Base-by-base conservation (phyloP, 805 yeast species). In the Naumovozyma baii region DNA sequence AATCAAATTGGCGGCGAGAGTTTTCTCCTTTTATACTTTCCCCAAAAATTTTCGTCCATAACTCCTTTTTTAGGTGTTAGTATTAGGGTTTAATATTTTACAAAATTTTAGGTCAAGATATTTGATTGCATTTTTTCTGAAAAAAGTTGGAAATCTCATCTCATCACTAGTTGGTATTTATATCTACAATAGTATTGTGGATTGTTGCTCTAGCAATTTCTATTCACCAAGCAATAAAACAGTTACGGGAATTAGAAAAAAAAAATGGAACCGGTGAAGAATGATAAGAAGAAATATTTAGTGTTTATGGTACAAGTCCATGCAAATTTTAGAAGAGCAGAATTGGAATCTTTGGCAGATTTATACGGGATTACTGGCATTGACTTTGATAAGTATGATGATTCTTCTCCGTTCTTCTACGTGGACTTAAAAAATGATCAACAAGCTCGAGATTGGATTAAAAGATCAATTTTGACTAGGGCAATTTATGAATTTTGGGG, bases 401-500 rank as follows among this genome's bases (percentile, higher is more conserved):
- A 72, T 33, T 61, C 64, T 3, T 69, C 64, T 9, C 97, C 97
- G 3, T 88, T 86, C 53, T 54, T 88, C 43, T 63, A 76, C 2
- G 81, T 88, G 1, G 70, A 76, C 15, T 63, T 92, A 30, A 74
- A 73, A 22, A 68, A 71, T 50, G 95, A 83, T 48, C 70, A 72
- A 10, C 73, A 74, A 31, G 98, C 97, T 0, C 51, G 52, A 5
- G 65, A 70, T 36, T 69, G 85, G 57, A 67, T 87, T 15, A 63
- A 67, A 33, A 64, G 96, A 45, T 74, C 94, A 2, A 70, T 90
- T 13, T 62, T 90, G 31, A 69, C 81, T 3, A 73, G 78, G 42
- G 84, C 84, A 0, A 76, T 90, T 25, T 92, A 85, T 56, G 95
- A 88, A 37, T 57, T 54, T 29, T 87, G 92, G 85, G 95, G 95